phyloP scores from a whole-genome alignment of 2,329 filamentous ascomycete genomes.

The Trichoderma sp. region DNA sequence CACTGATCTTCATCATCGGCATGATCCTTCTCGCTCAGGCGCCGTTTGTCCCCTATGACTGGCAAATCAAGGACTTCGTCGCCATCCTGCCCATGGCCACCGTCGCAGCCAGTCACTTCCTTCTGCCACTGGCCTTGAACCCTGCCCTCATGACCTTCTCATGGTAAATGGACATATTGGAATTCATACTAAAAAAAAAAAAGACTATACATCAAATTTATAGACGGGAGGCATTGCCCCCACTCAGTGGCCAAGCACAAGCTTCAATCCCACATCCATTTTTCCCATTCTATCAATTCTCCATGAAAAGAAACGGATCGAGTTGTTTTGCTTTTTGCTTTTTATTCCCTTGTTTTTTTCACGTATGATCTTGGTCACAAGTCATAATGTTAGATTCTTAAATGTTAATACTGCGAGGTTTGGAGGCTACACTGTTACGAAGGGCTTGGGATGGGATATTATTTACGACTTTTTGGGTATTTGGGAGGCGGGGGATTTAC shows the following conservation, averaged over 20 bases:
- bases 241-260: neutral
- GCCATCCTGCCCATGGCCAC: slow-evolving; percentile 76
- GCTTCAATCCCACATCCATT: neutral
- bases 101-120: slow-evolving; percentile 67
- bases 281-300: neutral
- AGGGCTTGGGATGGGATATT: neutral
- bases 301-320: neutral
- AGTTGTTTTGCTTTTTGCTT: neutral
- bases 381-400: neutral
- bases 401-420: neutral
- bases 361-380: neutral
- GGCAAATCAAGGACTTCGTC: slow-evolving; percentile 70
- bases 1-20: slow-evolving; percentile 55
- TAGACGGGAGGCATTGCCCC: neutral
- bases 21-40: slow-evolving; percentile 67
- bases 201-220: neutral
- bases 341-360: neutral
- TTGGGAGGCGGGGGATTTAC: neutral
- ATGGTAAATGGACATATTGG: slow-evolving; percentile 53
- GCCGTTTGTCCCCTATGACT: slow-evolving; percentile 64
- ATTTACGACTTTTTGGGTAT: neutral
- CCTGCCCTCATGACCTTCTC: slow-evolving; percentile 80
- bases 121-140: slow-evolving; percentile 73
- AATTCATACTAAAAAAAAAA: neutral
- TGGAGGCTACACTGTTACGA: neutral